Evolutionary conservation across 208 protist species (phyloP), one percentile per base, ranked within the genome.

Genomic region (Trypanosoma scelopori): DNA sequence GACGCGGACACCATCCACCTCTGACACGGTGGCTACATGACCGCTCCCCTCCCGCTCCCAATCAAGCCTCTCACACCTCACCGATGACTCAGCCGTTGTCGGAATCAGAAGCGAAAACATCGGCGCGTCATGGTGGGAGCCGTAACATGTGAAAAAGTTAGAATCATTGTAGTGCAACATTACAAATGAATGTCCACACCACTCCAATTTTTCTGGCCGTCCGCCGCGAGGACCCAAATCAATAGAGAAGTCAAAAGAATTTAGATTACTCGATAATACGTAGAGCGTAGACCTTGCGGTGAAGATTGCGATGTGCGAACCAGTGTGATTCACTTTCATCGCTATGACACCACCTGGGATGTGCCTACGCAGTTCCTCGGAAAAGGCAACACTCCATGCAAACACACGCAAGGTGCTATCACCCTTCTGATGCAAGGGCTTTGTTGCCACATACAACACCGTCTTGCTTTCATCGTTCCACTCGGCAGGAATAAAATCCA

Each of bases 101-200:
- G 66, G 74, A 16, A 75, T 73, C 1, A 87, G 67, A 1, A 87
- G 62, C 6, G 76, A 77, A 42, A 83, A 78, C 53, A 70, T 56
- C 20, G 57, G 5, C 13, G 51, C 41, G 0, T 55, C 42, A 9
- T 6, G 5, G 50, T 22, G 42, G 27, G 18, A 52, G 11, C 7
- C 2, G 6, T 35, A 47, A 30, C 58, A 56, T 37, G 16, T 50
- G 52, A 9, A 27, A 35, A 42, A 56, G 57, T 63, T 65, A 3
- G 60, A 22, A 9, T 62, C 28, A 42, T 69, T 74, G 35, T 70
- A 80, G 50, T 78, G 66, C 18, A 84, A 20, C 22, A 81, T 49
- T 0, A 81, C 52, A 71, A 78, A 80, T 28, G 49, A 62, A 23
- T 16, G 22, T 20, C 78, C 78, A 48, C 76, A 82, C 82, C 82